Evolutionary conservation across 2,329 filamentous ascomycete species (phyloP).

Genomic region (Aspergillaceae sp.): DNA sequence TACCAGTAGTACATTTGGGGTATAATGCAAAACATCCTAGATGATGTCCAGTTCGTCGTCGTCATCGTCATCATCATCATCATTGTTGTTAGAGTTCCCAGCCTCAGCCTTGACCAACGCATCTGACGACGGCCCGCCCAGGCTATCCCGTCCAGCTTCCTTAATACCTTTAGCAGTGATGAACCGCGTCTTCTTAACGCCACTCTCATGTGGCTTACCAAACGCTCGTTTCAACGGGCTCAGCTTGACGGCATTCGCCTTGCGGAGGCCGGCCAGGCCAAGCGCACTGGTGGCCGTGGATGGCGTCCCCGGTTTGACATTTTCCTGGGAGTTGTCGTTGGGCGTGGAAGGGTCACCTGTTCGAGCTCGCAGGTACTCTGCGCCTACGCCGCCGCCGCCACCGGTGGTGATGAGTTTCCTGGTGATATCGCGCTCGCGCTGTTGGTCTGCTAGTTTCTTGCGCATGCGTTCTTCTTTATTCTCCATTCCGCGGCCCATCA

Average conservation of each 20-base stretch:
- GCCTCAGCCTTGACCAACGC: conserved; percentile 20
- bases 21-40: conserved; percentile 8
- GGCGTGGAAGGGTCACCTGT: conserved; percentile 13
- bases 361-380: conserved; percentile 37
- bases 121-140: conserved; percentile 45
- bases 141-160: conserved; percentile 65
- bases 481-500: conserved; percentile 31
- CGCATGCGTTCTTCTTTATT: conserved; percentile 37
- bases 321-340: conserved; percentile 5
- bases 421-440: conserved; percentile 39
- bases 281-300: conserved; percentile 11
- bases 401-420: conserved; percentile 30
- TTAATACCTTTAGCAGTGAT: conserved; percentile 68
- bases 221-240: conserved; percentile 33
- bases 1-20: background rate
- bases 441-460: conserved; percentile 34
- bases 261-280: conserved; percentile 20
- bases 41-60: conserved; percentile 45
- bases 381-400: conserved; percentile 29
- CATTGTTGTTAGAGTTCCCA: conserved; percentile 23
- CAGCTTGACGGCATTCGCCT: conserved; percentile 32
- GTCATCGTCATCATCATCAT: conserved; percentile 46
- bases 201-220: conserved; percentile 24
- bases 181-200: conserved; percentile 64
- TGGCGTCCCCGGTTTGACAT: conserved; percentile 1